Base-by-base conservation (phyloP, 306 rosid species). In the Fagus crenata region DNA sequence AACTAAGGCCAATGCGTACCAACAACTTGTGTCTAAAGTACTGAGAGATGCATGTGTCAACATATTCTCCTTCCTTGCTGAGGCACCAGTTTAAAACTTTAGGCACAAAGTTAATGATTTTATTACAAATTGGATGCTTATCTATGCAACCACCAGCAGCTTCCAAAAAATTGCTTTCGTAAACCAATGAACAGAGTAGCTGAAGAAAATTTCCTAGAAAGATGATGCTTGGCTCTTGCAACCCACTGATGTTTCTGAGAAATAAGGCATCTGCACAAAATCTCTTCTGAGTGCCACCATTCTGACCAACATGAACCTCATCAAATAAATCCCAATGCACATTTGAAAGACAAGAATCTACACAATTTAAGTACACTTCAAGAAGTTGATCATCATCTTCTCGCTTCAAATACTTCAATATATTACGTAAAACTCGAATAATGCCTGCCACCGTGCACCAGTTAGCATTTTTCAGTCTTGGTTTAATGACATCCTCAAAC, bases 1-100 rank as follows among this genome's bases (percentile, higher is more conserved):
- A 78, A 41, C 69, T 63, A 13, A 40, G 81, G 36, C 55, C 49
- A 83, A 82, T 75, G 36, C 84, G 46, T 88, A 95, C 98, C 96
- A 95, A 84, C 74, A 90, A 82, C 89, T 94, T 95, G 86, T 90
- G 93, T 83, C 89, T 89, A 53, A 92, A 79, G 89, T 92, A 95
- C 70, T 87, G 90, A 82, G 82, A 43, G 80, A 88, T 77, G 81
- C 81, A 59, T 54, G 33, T 76, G 75, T 84, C 77, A 7, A 67
- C 60, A 18, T 53, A 35, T 78, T 73, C 86, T 70, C 79, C 91
- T 77, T 74, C 86, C 89, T 81, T 77, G 69, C 81, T 51, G 60
- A 79, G 87, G 86, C 92, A 85, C 91, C 89, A 85, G 71, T 72
- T 64, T 36, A 92, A 82, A 81, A 95, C 82, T 83, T 82, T 85